These are phyloP conservation scores for Uronychia binucleata DNA, from an alignment of 73 alveolate species.

Conservation along the genomic window DNA sequence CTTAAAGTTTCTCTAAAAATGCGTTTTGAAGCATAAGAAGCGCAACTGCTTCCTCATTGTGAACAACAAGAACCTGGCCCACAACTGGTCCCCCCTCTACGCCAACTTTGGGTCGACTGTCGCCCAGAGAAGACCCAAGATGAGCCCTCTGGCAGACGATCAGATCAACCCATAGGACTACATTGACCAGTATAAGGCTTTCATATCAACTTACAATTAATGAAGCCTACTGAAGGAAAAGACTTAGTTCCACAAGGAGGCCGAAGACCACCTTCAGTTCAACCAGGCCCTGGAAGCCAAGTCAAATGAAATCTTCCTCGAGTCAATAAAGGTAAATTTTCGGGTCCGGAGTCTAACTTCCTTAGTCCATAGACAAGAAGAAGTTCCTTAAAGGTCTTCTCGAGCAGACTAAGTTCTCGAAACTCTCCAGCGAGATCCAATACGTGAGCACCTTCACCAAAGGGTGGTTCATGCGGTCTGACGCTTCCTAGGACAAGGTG, in stretches of 20 bases:
- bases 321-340: conserved; percentile 1
- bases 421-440: conserved; percentile 47
- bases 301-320: conserved; percentile 14
- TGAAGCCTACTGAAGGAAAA: not conserved
- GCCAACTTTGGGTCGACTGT: too few species aligned
- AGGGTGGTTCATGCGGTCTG: conserved; percentile 5
- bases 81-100: not conserved
- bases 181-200: not conserved
- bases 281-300: conserved; percentile 7
- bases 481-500: conserved; percentile 14
- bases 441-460: conserved; percentile 33
- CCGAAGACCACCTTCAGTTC: not conserved
- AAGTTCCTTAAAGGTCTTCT: conserved; percentile 34
- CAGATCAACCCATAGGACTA: not conserved
- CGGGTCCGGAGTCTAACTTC: not conserved
- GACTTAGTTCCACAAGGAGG: not conserved
- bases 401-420: conserved; percentile 27
- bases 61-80: not conserved
- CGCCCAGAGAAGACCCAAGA: too few species aligned
- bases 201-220: not conserved
- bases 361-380: conserved; percentile 49
- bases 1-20: not conserved
- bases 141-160: too few species aligned
- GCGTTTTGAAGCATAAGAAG: conserved; percentile 1
- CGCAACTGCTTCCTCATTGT: not conserved